Conservation (phyloP, 306 rosid species). For the Medicago ruthenica region DNA sequence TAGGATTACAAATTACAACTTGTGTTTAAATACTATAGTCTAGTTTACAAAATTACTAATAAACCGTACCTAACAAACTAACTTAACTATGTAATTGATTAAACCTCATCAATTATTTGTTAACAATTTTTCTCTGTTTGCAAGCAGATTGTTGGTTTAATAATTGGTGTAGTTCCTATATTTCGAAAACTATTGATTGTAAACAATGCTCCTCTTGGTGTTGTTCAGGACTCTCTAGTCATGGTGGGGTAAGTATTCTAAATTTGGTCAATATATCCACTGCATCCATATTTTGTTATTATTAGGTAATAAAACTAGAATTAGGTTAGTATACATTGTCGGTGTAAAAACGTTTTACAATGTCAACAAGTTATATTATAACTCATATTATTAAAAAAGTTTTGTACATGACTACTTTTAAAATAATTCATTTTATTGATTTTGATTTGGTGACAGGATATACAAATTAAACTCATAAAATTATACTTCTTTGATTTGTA, state of each 20-base stretch:
- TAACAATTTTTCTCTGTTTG: background rate
- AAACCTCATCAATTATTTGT: background rate
- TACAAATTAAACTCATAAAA: background rate
- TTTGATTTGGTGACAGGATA: too few relatives aligned
- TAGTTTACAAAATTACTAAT: too few relatives aligned
- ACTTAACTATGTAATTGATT: background rate
- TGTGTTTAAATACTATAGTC: background rate
- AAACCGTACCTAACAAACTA: background rate
- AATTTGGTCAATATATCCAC: background rate
- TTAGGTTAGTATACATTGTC: too few relatives aligned
- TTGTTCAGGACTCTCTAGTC: constrained; percentile 42
- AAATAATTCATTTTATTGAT: too few relatives aligned
- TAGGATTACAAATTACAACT: too few relatives aligned
- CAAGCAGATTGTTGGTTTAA: constrained; percentile 49
- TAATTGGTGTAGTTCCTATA: constrained; percentile 47
- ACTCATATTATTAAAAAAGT: too few relatives aligned
- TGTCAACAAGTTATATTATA: too few relatives aligned
- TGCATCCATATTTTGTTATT: background rate
- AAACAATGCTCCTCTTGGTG: constrained; percentile 46
- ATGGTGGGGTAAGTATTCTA: constrained; percentile 53
- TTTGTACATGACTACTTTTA: too few relatives aligned
- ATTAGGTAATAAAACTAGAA: too few relatives aligned
- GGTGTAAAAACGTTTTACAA: too few relatives aligned
- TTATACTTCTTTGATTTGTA: background rate
- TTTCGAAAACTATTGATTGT: constrained; percentile 40